Conservation (phyloP, 2,329 filamentous ascomycete species). For the Stagonosporopsis cucurbitacearum region DNA sequence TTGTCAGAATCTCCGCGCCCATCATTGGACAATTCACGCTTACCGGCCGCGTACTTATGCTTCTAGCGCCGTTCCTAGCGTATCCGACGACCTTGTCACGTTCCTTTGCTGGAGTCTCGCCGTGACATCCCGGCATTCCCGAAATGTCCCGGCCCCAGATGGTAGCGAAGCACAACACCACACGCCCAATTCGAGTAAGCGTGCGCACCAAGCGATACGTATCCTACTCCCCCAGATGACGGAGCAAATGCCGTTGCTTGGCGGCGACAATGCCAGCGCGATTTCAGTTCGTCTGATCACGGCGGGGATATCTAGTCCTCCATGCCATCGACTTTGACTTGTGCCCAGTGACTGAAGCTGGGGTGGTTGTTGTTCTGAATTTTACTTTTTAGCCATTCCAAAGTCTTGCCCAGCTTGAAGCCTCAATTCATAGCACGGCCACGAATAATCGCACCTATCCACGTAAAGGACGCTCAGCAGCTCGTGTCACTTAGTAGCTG, state of each 20-base stretch:
- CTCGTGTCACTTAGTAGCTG: background rate
- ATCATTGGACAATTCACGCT: background rate
- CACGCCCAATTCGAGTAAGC: conserved; percentile 9
- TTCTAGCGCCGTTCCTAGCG: conserved; percentile 11
- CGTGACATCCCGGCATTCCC: conserved; percentile 4
- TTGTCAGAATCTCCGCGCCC: background rate
- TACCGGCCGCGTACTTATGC: conserved; percentile 16
- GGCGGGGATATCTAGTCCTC: conserved; percentile 1
- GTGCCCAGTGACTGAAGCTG: background rate
- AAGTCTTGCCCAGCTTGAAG: background rate
- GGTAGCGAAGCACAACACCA: conserved; percentile 8
- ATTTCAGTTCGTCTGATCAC: conserved; percentile 9
- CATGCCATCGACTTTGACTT: background rate
- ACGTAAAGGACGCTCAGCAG: background rate
- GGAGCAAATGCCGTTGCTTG: background rate
- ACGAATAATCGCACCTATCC: too few species aligned
- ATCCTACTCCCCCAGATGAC: background rate
- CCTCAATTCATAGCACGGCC: too few species aligned
- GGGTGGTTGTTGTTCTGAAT: background rate
- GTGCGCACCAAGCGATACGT: conserved; percentile 14
- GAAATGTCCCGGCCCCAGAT: background rate
- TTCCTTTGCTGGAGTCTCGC: background rate
- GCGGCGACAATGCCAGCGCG: conserved; percentile 10
- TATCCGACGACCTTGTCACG: background rate
- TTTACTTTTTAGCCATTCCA: too few species aligned